Base-by-base conservation (phyloP, 371 early-diverging fungal genomes). In the Mortierella sp. region DNA sequence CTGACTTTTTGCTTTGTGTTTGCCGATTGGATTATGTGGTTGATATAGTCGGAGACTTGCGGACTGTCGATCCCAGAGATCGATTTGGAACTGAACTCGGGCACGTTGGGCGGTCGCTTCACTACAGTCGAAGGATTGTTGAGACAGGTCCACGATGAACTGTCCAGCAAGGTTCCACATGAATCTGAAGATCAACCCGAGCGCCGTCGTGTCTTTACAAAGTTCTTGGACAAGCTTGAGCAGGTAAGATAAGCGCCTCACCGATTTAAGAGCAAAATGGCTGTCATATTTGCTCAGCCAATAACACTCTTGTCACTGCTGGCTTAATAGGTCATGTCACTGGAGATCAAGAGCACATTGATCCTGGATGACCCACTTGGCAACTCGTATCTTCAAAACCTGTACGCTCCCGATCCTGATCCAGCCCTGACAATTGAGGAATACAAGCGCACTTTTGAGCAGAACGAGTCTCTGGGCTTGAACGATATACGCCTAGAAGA, bases 111-210 rank as follows among this genome's bases (percentile, higher is more conserved):
- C 54, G 98, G 98, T n/a, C 88, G 95, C 18, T 97, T 97, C 80
- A 97, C 98, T 1, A 97, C 98, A 0, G 90, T 97, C 21, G 98
- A 97, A 82, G 98, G 98, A 12, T 84, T 97, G 55, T 78, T 97
- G 69, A 81, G 88, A 43, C 95, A 97, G 81, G 93, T 97, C 3
- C 87, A 94, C 57, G 92, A 94, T 9, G 96, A 97, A 82, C 83
- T 97, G 9, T 72, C 87, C 50, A 81, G 79, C 24, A 86, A 89
- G 59, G 84, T 88, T 7, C 90, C 93, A 16, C 93, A 93, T 70
- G 78, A 84, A 46, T 73, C 80, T 24, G 97, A 97, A 47, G 95
- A 97, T 68, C 93, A 47, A 84, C 81, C 82, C 2, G 70, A 87
- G 38, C 79, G 88, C 59, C 82, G 85, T 54, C 65, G 55, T 10